phyloP scores from a whole-genome alignment of 257 asterid species.

The Solanum chmielewskii region DNA sequence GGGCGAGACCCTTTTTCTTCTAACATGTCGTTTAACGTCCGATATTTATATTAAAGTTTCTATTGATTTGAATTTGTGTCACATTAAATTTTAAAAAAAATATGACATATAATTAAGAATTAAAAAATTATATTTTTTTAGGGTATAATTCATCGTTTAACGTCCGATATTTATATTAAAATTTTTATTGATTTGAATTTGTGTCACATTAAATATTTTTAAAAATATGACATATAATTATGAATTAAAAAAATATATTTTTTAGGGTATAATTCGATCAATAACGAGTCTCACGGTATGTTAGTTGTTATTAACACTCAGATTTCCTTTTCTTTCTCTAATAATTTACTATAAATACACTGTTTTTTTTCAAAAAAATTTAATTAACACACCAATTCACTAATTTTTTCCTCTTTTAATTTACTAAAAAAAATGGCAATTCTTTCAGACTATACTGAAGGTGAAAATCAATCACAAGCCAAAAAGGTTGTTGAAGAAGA shows the following conservation, averaged over 20 bases:
- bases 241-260: background rate
- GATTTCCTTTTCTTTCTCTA: background rate
- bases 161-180: background rate
- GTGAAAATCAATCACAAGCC: background rate
- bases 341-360: background rate
- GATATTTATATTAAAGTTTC: accelerated
- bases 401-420: background rate
- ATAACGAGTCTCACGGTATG: background rate
- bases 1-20: background rate
- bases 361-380: background rate
- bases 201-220: background rate
- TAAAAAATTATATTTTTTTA: background rate
- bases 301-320: background rate
- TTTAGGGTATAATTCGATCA: background rate
- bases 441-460: background rate
- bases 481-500: background rate
- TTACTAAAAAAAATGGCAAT: background rate
- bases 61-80: background rate
- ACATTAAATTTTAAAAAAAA: too few species aligned
- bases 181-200: accelerated
- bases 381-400: background rate
- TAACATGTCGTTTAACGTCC: accelerated
- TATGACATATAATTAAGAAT: background rate
- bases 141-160: background rate
- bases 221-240: background rate